These are phyloP conservation scores for Mortierella sp. DNA, from an alignment of 371 early-diverging fungal genomes.

Conservation along the genomic window DNA sequence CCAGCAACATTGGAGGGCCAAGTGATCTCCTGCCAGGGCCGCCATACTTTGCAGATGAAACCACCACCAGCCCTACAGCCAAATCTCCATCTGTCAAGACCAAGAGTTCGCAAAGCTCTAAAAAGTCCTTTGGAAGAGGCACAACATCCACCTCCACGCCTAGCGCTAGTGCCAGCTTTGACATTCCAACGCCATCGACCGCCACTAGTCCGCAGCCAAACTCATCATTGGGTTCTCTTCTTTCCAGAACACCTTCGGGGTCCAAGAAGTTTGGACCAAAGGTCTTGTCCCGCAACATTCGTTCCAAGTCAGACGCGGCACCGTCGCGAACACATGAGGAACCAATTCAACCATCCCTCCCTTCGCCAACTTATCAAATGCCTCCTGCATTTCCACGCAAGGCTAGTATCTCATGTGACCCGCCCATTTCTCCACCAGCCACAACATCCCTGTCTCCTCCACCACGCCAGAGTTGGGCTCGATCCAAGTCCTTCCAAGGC, in stretches of 20 bases:
- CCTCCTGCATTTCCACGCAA: constrained; percentile 25
- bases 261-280: constrained; percentile 28
- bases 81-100: not conserved
- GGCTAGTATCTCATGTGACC: constrained; percentile 10
- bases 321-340: constrained; percentile 10
- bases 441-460: constrained; percentile 44
- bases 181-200: not conserved
- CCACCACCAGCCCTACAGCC: not conserved
- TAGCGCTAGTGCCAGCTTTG: not conserved
- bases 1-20: not conserved
- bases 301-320: constrained; percentile 40
- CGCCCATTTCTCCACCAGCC: constrained; percentile 14
- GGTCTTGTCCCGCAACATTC: constrained; percentile 14
- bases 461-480: constrained; percentile 44
- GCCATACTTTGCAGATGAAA: not conserved
- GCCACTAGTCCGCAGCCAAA: not conserved
- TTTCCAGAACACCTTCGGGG: constrained; percentile 30
- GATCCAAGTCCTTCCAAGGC: constrained; percentile 48
- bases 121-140: constrained; percentile 14
- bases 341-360: not conserved
- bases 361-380: not conserved
- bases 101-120: constrained; percentile 9
- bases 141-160: not conserved
- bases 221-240: constrained; percentile 13
- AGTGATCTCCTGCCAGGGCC: not conserved